Evolutionary conservation across 2,329 filamentous ascomycete genomes (phyloP).

Genomic region (Didymella glomerata): DNA sequence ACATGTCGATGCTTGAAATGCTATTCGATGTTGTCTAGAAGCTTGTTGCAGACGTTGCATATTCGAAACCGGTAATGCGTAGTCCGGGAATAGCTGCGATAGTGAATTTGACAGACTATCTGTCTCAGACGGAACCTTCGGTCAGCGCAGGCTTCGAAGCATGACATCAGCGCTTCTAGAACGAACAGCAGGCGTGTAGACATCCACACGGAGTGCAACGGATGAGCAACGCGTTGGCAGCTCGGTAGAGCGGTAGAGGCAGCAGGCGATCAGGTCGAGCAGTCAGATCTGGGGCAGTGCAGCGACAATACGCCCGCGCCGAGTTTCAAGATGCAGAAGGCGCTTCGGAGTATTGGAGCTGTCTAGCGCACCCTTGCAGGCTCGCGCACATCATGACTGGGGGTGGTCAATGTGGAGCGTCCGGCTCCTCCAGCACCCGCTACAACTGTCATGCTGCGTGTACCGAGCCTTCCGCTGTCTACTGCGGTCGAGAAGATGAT

Average conservation of each 20-base stretch:
- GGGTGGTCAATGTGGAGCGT: not conserved
- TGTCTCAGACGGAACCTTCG: not conserved
- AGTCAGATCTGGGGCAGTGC: conserved; percentile 15
- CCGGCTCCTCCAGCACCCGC: conserved; percentile 20
- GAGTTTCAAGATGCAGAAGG: conserved; percentile 7
- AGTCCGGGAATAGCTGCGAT: not conserved
- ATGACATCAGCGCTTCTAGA: conserved; percentile 8
- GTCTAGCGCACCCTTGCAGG: conserved; percentile 12
- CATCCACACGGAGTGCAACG: conserved; percentile 12
- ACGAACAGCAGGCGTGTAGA: not conserved
- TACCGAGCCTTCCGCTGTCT: conserved; percentile 18
- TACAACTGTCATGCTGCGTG: conserved; percentile 21
- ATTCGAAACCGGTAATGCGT: conserved; percentile 4
- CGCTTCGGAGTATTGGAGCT: conserved; percentile 4
- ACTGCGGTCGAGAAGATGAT: conserved; percentile 5
- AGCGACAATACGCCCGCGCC: conserved; percentile 10
- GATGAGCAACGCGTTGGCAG: not conserved
- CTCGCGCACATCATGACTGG: conserved; percentile 24
- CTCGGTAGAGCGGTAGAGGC: too few relatives aligned
- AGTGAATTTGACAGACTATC: not conserved
- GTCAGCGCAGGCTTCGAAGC: not conserved
- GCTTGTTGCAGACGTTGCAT: not conserved
- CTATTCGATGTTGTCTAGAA: not conserved
- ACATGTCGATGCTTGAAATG: not conserved
- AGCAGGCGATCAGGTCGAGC: conserved; percentile 4